phyloP scores from a whole-genome alignment of 768 basidiomycete genomes.

The Russula lepida region DNA sequence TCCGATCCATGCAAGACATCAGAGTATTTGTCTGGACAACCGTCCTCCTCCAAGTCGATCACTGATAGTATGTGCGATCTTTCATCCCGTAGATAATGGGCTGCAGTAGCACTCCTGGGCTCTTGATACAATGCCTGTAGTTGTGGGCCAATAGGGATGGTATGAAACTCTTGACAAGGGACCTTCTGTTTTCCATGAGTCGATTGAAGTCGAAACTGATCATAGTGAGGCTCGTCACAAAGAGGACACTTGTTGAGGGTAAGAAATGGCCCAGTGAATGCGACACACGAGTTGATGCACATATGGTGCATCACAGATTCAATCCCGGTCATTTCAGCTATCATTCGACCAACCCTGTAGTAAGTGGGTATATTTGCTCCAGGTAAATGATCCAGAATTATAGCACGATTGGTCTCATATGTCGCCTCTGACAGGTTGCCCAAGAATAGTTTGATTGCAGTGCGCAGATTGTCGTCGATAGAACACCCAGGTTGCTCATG shows the following conservation, averaged over 20 bases:
- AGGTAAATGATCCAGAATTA: too few relatives aligned
- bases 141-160: background rate
- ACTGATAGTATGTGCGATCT: background rate
- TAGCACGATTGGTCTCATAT: too few relatives aligned
- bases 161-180: background rate
- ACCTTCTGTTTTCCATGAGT: background rate
- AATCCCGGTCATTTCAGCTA: too few relatives aligned
- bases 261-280: background rate
- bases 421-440: too few relatives aligned
- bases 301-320: background rate
- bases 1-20: background rate
- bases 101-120: background rate
- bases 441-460: too few relatives aligned
- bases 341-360: too few relatives aligned
- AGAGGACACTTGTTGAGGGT: background rate
- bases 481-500: too few relatives aligned
- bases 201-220: background rate
- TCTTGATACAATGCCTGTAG: background rate
- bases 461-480: too few relatives aligned
- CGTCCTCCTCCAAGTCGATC: background rate
- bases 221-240: background rate
- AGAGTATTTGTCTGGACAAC: background rate
- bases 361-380: too few relatives aligned
- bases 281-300: background rate
- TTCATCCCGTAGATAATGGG: background rate